A percentile compares a stretch with the other conserved stretches of the same genome.
phyloP scores from a whole-genome alignment of 73 alveolate species.

The Paramecium caudatum region DNA sequence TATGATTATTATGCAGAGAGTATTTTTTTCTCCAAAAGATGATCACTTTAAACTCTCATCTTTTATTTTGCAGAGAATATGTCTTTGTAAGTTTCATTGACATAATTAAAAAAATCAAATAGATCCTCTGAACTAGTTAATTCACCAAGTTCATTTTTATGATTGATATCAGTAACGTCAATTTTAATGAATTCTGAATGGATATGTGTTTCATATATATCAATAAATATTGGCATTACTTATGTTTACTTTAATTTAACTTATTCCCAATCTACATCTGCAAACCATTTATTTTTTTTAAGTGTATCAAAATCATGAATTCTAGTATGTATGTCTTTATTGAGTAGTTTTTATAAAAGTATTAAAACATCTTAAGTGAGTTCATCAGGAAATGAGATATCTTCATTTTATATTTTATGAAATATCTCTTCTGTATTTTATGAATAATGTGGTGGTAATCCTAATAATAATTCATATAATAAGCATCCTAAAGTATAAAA shows the following conservation, averaged over 20 bases:
- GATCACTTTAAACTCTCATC: slow-evolving; percentile 59
- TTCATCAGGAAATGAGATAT: slow-evolving; percentile 75
- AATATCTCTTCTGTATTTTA: slow-evolving; percentile 77
- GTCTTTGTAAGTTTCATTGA: slow-evolving; percentile 13
- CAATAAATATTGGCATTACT: slow-evolving; percentile 70
- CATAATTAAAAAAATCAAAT: slow-evolving; percentile 47
- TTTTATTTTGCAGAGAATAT: not conserved
- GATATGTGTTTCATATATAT: slow-evolving; percentile 48
- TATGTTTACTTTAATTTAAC: not conserved
- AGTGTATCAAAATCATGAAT: slow-evolving; percentile 27
- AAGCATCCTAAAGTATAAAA: slow-evolving; percentile 82
- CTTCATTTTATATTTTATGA: slow-evolving; percentile 74
- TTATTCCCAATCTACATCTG: slow-evolving; percentile 69
- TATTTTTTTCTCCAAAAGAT: not conserved
- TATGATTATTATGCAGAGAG: not conserved
- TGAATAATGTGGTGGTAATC: slow-evolving; percentile 86
- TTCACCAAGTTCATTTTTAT: not conserved
- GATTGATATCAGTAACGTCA: slow-evolving; percentile 20
- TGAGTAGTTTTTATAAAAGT: slow-evolving; percentile 81
- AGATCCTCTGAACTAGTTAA: slow-evolving; percentile 20
- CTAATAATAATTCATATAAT: slow-evolving; percentile 81
- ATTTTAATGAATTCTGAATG: slow-evolving; percentile 68
- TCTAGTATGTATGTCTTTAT: slow-evolving; percentile 81
- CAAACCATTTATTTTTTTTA: slow-evolving; percentile 59
- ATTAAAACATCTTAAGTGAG: slow-evolving; percentile 82